These are phyloP conservation scores for Zygoascus flipseniorum DNA, from an alignment of 805 yeast genomes.

Conservation along the genomic window DNA sequence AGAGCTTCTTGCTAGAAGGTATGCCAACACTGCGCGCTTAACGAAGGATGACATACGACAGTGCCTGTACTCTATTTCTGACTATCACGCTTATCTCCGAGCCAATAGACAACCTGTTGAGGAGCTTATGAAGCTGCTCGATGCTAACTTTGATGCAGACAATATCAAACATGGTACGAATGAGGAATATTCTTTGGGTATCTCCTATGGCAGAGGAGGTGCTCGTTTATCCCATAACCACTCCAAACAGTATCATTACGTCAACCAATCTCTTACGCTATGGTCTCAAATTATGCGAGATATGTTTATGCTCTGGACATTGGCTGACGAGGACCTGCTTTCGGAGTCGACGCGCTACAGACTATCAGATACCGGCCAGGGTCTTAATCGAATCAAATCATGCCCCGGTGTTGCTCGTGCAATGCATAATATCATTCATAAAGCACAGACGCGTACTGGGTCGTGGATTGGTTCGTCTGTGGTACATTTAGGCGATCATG, in stretches of 20 bases:
- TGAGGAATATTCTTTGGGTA: slow-evolving; percentile 45
- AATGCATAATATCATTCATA: slow-evolving; percentile 61
- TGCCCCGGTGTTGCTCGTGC: slow-evolving; percentile 62
- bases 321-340: slow-evolving; percentile 66
- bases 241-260: slow-evolving; percentile 63
- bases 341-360: slow-evolving; percentile 42
- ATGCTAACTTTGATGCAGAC: slow-evolving; percentile 37
- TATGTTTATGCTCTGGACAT: slow-evolving; percentile 67
- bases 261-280: slow-evolving; percentile 60
- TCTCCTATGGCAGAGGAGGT: slow-evolving; percentile 57
- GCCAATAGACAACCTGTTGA: slow-evolving; percentile 61
- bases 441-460: slow-evolving; percentile 53
- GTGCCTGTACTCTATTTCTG: slow-evolving; percentile 69
- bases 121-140: slow-evolving; percentile 48
- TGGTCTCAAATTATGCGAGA: slow-evolving; percentile 77
- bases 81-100: slow-evolving; percentile 62
- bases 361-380: slow-evolving; percentile 70
- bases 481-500: slow-evolving; percentile 73
- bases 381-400: slow-evolving; percentile 65
- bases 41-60: slow-evolving; percentile 59
- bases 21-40: slow-evolving; percentile 21
- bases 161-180: slow-evolving; percentile 24
- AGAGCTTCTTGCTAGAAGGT: slow-evolving; percentile 40
- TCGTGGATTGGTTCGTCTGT: slow-evolving; percentile 77
- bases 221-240: slow-evolving; percentile 69